Evolutionary conservation across 163 green algal species (phyloP).

Genomic region (Coccomyxa subellipsoidea): DNA sequence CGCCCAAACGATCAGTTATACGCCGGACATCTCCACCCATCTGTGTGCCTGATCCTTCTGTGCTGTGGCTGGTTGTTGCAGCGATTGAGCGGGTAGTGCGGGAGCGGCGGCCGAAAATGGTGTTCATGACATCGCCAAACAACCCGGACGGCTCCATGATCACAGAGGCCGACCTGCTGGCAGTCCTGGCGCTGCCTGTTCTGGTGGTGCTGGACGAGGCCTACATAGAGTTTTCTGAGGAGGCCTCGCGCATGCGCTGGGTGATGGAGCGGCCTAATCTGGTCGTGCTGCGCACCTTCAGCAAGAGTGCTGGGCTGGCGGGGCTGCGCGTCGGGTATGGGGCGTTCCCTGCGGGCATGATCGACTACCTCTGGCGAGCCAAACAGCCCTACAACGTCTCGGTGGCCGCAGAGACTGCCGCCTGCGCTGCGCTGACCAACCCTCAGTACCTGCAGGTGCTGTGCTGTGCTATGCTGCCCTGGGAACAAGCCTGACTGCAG

Average conservation of each 20-base stretch:
- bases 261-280: conserved; percentile 85
- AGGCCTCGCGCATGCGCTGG: conserved; percentile 71
- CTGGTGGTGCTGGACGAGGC: conserved; percentile 98
- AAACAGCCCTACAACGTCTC: conserved; percentile 99
- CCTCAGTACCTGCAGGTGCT: conserved; percentile 74
- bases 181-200: conserved; percentile 76
- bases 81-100: conserved; percentile 65
- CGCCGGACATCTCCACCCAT: no score
- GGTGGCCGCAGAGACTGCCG: conserved; percentile 88
- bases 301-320: conserved; percentile 88
- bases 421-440: conserved; percentile 87
- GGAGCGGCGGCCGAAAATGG: conserved; percentile 85
- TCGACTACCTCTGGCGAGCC: conserved; percentile 92
- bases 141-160: conserved; percentile 97
- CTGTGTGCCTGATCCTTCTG: background rate
- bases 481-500: no score
- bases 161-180: conserved; percentile 34
- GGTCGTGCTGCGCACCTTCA: conserved; percentile 97
- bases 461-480: no score
- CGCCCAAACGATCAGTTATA: no score
- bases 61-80: conserved; percentile 26
- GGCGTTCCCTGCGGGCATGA: conserved; percentile 80
- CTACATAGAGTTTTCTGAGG: conserved; percentile 95
- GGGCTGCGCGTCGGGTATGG: conserved; percentile 83
- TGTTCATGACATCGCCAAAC: conserved; percentile 99